Evolutionary conservation across 2,329 filamentous ascomycete species (phyloP), one percentile per base, ranked within the genome.

Genomic region (Hymenoscyphus occultus): DNA sequence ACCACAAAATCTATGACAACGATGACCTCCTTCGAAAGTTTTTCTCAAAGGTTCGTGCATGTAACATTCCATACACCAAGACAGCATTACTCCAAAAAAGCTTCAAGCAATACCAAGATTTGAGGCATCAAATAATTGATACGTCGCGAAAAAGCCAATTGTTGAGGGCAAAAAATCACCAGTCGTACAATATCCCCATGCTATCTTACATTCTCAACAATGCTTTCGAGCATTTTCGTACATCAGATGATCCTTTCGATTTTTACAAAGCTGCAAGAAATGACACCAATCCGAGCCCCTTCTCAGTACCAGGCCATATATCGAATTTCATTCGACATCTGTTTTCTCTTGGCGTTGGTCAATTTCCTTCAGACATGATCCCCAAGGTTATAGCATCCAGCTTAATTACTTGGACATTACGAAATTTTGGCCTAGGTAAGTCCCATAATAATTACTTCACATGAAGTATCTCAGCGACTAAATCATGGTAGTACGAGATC

Each of bases 311-410:
- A 28, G 65, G 69, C 45, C 68, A 70, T 60, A 64, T 70, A 35
- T 61, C 67, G 19, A 70, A 70, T 59, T 70, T 70, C 54, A 59
- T 70, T 19, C 65, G 68, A 14, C 67, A 67, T 13, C 19, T 60
- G 10, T 35, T 54, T 59, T 40, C 48, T 9, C 32, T 60, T 14
- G 16, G 13, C 32, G 22, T 28, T 28, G 22, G 22, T 28, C 19
- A 60, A 3, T 64, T 64, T 56, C 62, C 62, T 22, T 10, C 28
- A 39, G 56, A n/a, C 3, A 59, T 45, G 32, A 45, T 60, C n/a
- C 22, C 62, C 5, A 64, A 56, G 31, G 45, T 64, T 10, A 60
- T 64, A 39, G 62, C 56, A 22, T 32, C 35, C 14, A 45, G 40
- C 28, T 45, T 64, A 12, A 42, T 64, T 14, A 57, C 57, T 32